Conservation (phyloP, 192 early-diverging fungal genomes). For the Coemansia guatemalensis region DNA sequence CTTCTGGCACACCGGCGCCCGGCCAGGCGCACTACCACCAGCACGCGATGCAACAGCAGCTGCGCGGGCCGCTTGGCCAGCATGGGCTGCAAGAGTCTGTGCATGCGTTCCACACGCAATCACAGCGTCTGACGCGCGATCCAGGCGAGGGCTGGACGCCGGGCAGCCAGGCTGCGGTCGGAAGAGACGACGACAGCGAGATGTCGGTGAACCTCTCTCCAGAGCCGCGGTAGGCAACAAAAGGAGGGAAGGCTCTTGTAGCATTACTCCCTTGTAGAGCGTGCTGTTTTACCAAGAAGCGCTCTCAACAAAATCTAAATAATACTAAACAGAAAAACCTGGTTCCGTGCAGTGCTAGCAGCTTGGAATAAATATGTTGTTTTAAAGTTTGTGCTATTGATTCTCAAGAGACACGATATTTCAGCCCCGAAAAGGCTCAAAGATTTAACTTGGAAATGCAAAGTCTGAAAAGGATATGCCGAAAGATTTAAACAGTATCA, state of each 20-base stretch:
- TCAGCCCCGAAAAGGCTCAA: too few species aligned
- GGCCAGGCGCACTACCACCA: slow-evolving; percentile 10
- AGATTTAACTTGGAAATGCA: too few species aligned
- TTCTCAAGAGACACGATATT: too few species aligned
- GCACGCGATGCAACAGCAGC: slow-evolving; percentile 10
- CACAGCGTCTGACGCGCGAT: background rate
- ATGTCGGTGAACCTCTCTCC: slow-evolving; percentile 44
- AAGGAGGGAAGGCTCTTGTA: slow-evolving; percentile 4
- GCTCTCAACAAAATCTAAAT: background rate
- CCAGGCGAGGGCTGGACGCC: background rate
- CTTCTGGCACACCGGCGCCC: slow-evolving; percentile 4
- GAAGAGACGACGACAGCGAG: slow-evolving; percentile 45
- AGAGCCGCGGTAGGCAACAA: slow-evolving; percentile 20
- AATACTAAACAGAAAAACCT: background rate
- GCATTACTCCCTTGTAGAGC: background rate
- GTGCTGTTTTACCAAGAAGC: background rate
- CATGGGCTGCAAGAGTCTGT: slow-evolving; percentile 7
- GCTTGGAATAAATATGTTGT: too few species aligned
- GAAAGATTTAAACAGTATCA: too few species aligned
- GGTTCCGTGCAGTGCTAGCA: too few species aligned
- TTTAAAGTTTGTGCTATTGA: too few species aligned
- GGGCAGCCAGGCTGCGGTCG: background rate
- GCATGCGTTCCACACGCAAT: slow-evolving; percentile 3
- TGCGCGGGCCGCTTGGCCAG: background rate
- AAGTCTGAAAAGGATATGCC: too few species aligned